phyloP scores from a whole-genome alignment of 2,329 filamentous ascomycete species.

The Pseudocercospora eumusae region DNA sequence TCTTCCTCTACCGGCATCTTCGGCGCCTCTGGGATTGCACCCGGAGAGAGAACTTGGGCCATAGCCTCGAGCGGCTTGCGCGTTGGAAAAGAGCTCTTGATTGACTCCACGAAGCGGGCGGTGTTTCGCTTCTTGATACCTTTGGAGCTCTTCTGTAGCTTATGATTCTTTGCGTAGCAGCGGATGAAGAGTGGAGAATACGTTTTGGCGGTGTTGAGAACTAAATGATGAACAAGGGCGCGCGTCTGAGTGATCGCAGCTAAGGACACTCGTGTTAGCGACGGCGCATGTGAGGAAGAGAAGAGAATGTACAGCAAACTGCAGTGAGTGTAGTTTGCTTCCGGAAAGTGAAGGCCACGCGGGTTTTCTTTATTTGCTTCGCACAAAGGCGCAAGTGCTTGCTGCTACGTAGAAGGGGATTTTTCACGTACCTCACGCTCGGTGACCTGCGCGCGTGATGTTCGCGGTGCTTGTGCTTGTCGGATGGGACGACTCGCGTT shows the following conservation, averaged over 20 bases:
- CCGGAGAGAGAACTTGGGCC: conserved; percentile 47
- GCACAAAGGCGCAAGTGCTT: conserved; percentile 26
- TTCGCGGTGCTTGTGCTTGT: conserved; percentile 15
- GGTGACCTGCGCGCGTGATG: conserved; percentile 12
- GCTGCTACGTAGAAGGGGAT: conserved; percentile 22
- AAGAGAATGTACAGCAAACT: conserved; percentile 4
- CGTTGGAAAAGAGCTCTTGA: conserved; percentile 29
- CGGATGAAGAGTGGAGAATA: conserved; percentile 71
- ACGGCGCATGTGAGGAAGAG: conserved; percentile 3
- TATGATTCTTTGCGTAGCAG: conserved; percentile 50
- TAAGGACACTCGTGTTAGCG: conserved; percentile 29
- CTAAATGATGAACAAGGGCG: conserved; percentile 15
- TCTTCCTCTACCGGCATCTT: conserved; percentile 44
- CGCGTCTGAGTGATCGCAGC: conserved; percentile 30
- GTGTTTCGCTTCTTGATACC: conserved; percentile 48
- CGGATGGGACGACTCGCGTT: conserved; percentile 19
- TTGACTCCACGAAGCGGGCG: conserved; percentile 40
- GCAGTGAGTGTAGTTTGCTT: not conserved
- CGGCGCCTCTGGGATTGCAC: conserved; percentile 46
- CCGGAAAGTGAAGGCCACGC: not conserved
- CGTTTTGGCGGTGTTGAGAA: conserved; percentile 42
- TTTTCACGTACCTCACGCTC: conserved; percentile 35
- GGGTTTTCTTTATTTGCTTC: conserved; percentile 16
- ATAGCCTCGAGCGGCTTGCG: conserved; percentile 36
- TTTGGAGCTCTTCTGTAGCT: conserved; percentile 47